phyloP scores from a whole-genome alignment of 208 protist genomes.

The Trypanosomatidae sp. region DNA sequence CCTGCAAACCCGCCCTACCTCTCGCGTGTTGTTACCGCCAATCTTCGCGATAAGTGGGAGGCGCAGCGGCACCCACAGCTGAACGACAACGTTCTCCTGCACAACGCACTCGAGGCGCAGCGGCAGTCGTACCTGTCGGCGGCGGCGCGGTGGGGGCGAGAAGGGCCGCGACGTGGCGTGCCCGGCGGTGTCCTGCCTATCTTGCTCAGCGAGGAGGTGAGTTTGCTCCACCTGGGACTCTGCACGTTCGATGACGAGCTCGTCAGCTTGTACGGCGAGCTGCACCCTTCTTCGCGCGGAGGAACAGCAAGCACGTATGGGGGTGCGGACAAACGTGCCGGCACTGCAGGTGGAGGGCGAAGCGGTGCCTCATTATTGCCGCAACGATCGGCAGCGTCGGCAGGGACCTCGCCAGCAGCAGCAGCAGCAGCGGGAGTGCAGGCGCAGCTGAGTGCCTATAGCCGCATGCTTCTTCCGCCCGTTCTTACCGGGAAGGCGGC shows the following conservation, averaged over 20 bases:
- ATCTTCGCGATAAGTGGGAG: slow-evolving; percentile 37
- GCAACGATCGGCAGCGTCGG: not conserved
- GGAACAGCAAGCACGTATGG: no score
- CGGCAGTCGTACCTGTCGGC: no score
- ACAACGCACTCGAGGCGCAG: slow-evolving; percentile 32
- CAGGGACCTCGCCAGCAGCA: not conserved
- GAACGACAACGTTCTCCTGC: slow-evolving; percentile 14
- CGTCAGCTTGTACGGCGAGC: slow-evolving; percentile 38
- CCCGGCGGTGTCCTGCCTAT: slow-evolving; percentile 41
- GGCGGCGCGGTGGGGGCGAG: no score
- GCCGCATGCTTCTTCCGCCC: slow-evolving; percentile 24
- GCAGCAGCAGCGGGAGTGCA: slow-evolving; percentile 3
- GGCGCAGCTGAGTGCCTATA: slow-evolving; percentile 24
- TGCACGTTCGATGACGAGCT: slow-evolving; percentile 76
- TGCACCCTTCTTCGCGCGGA: no score
- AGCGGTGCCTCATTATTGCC: no score
- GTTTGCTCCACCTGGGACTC: slow-evolving; percentile 74
- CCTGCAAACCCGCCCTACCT: slow-evolving; percentile 27
- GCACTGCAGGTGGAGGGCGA: no score
- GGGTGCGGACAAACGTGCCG: no score
- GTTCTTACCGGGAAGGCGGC: no score
- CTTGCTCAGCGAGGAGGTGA: slow-evolving; percentile 69
- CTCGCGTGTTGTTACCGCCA: slow-evolving; percentile 24
- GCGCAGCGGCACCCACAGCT: slow-evolving; percentile 39
- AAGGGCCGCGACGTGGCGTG: not conserved